Evolutionary conservation across 192 early-diverging fungal genomes (phyloP), one percentile per base, ranked within the genome.

Genomic region (Entomortierella beljakovae): DNA sequence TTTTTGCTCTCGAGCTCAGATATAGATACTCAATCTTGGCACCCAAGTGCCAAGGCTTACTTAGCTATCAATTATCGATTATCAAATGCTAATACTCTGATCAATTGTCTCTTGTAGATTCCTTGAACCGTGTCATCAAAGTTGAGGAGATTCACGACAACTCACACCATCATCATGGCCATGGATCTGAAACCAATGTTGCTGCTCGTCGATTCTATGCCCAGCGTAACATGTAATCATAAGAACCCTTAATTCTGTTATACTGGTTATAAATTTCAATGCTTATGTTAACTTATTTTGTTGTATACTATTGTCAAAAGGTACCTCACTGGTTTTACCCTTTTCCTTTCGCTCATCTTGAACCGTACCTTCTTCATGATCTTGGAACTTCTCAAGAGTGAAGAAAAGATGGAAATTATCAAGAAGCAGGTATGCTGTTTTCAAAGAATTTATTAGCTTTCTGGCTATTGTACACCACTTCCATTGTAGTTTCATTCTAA

Each of bases 271-370:
- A n/a, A n/a, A n/a, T n/a, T n/a, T n/a, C n/a, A n/a, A n/a, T n/a
- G n/a, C n/a, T n/a, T n/a, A n/a, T n/a, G n/a, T n/a, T n/a, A n/a
- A n/a, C n/a, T n/a, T 58, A 20, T 48, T 16, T n/a, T 57, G 15
- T 33, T 9, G 42, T 60, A 34, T 68, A 22, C 20, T 66, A n/a
- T n/a, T n/a, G n/a, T n/a, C n/a, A n/a, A n/a, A n/a, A 88, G 87
- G 83, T 88, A 88, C 34, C 66, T 88, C 37, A 88, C 87, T 55
- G 87, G 87, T 31, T 88, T 88, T 50, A 87, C 85, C 2, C 52
- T 88, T 33, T 82, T 88, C 35, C 54, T 88, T 18, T 87, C 86
- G 15, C 71, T 88, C 66, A 89, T 89, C 25, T 59, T 89, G n/a
- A 88, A 86, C 67, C 83, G 88, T 42, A 85, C 86, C 7, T 84